Evolutionary conservation across 2,329 filamentous ascomycete genomes (phyloP).

Genomic region (Colletotrichum liriopes): DNA sequence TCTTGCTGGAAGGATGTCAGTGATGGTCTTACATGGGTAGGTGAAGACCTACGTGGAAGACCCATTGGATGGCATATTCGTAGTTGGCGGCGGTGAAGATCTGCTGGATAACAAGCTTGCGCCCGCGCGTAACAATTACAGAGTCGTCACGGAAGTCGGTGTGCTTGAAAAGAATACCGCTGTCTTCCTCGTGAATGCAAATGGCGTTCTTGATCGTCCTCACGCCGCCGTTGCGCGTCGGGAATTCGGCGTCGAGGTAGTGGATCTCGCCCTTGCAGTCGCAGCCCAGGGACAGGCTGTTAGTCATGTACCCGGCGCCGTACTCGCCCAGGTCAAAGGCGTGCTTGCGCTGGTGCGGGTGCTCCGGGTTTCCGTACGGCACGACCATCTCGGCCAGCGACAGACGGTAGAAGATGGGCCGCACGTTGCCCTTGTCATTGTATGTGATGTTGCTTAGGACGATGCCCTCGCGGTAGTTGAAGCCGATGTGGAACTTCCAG

Average conservation of each 20-base stretch:
- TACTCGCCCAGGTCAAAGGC: conserved; percentile 88
- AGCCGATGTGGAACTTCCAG: conserved; percentile 93
- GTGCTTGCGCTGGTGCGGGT: conserved; percentile 85
- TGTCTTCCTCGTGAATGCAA: conserved; percentile 95
- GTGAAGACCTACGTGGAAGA: conserved; percentile 74
- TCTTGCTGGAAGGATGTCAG: conserved; percentile 72
- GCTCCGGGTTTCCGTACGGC: conserved; percentile 86
- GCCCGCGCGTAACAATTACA: conserved; percentile 86
- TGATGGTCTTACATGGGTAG: neutral
- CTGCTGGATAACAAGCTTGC: conserved; percentile 90
- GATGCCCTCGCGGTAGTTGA: conserved; percentile 95
- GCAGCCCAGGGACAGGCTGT: conserved; percentile 82
- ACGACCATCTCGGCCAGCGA: conserved; percentile 96
- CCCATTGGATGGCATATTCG: conserved; percentile 85
- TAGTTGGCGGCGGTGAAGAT: conserved; percentile 98
- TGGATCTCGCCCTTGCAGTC: conserved; percentile 94
- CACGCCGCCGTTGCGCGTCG: conserved; percentile 81
- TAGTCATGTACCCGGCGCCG: conserved; percentile 87
- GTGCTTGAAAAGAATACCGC: conserved; percentile 94
- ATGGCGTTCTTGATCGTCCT: conserved; percentile 93
- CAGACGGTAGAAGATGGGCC: conserved; percentile 89
- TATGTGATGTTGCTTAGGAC: conserved; percentile 92
- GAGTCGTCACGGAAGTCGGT: conserved; percentile 94
- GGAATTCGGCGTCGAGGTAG: conserved; percentile 91
- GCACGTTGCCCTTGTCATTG: conserved; percentile 84